Base-by-base conservation (phyloP, 1,284 basidiomycete species). In the Moesziomyces antarcticus region DNA sequence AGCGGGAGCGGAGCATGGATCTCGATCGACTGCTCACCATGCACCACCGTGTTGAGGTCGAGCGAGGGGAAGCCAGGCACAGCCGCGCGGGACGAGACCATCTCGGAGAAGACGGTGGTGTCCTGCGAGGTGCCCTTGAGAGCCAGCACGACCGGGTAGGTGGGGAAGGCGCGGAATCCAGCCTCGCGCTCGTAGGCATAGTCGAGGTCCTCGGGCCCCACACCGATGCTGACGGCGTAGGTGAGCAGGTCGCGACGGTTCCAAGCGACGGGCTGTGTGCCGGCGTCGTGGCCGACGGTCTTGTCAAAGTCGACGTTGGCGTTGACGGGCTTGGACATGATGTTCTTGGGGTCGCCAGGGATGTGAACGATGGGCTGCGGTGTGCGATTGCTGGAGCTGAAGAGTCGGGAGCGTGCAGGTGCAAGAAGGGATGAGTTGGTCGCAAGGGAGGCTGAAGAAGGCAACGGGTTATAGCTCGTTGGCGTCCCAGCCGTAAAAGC, bases 1-100 rank as follows among this genome's bases (percentile, higher is more conserved):
- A 61, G 22, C 0, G 84, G 85, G 16, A 85, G 64, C 20, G 76
- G 73, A 27, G 75, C 75, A 41, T 84, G 66, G 18, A 85, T 77
- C 65, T 80, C 77, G 70, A 85, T 84, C 4, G 66, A 73, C 69
- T 85, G 85, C 62, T 85, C 84, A 41, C 84, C 85, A 63, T 85
- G 85, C 5, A 85, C 84, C 52, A 85, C 69, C 22, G 80, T 82
- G 69, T 85, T 85, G 20, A 84, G 82, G 58, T 84, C 80, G 25
- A 85, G 67, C 20, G 51, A 45, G 16, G 79, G 79, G 59, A 81
- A 80, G 18, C 79, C 79, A 2, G 73, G 75, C 13, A 70, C 53
- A 7, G 56, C 61, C 0, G 57, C 41, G 1, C 79, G 58, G 3
- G 72, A 70, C 2, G 51, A 55, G 20, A 81, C 67, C 70, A 74